A percentile compares a stretch with the other conserved stretches of the same genome.
Conservation (phyloP, 306 rosid species). For the Carpinus viminea region DNA sequence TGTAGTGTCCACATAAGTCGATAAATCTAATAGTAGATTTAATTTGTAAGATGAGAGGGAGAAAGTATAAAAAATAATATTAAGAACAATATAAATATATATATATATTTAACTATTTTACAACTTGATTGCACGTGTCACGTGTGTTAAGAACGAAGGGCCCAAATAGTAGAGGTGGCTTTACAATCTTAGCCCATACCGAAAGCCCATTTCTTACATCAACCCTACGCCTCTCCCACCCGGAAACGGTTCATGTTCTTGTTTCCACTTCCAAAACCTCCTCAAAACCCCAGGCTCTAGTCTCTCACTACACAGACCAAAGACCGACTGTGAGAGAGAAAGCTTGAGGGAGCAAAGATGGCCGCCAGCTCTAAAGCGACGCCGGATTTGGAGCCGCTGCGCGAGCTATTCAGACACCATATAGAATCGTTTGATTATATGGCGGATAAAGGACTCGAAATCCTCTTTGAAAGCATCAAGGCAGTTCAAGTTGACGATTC, state of each 20-base stretch:
- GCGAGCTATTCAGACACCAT: constrained; percentile 68
- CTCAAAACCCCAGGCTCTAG: neutral
- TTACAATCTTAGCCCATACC: neutral
- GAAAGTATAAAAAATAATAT: too few relatives aligned
- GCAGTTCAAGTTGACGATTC: constrained; percentile 48
- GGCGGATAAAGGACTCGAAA: constrained; percentile 52
- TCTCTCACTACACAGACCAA: neutral
- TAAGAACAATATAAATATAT: too few relatives aligned
- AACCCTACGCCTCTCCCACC: too few relatives aligned
- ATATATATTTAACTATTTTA: too few relatives aligned
- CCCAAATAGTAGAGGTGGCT: too few relatives aligned
- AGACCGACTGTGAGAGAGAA: neutral
- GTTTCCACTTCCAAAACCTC: neutral
- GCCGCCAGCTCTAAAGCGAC: constrained; percentile 22
- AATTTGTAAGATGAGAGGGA: too few relatives aligned
- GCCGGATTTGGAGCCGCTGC: constrained; percentile 42
- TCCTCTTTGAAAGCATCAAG: constrained; percentile 47
- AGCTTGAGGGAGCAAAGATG: constrained; percentile 27
- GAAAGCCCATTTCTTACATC: neutral
- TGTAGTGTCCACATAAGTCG: too few relatives aligned
- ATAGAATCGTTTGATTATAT: constrained; percentile 79
- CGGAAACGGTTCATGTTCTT: neutral
- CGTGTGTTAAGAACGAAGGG: too few relatives aligned
- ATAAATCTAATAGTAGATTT: too few relatives aligned
- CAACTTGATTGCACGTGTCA: too few relatives aligned